These are phyloP conservation scores for Lachnellula subtilissima DNA, from an alignment of 2,329 filamentous ascomycete genomes.

Conservation along the genomic window DNA sequence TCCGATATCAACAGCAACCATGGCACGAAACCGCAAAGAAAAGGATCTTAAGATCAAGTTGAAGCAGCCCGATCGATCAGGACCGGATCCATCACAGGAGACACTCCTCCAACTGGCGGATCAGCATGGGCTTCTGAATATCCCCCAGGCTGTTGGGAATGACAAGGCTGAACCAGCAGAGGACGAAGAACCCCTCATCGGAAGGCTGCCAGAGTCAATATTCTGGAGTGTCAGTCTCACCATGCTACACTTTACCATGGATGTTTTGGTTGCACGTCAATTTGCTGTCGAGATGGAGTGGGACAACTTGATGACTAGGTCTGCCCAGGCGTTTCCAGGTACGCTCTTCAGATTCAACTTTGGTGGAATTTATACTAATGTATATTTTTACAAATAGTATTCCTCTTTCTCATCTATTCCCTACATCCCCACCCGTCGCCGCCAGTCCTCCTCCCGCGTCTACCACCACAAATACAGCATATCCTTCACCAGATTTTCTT, in stretches of 20 bases:
- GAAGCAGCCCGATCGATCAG: slow-evolving; percentile 63
- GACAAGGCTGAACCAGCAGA: slow-evolving; percentile 26
- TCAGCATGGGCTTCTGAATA: slow-evolving; percentile 48
- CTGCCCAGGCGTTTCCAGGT: slow-evolving; percentile 51
- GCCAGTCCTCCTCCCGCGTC: slow-evolving; percentile 44
- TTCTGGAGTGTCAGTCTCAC: slow-evolving; percentile 59
- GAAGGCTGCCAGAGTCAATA: slow-evolving; percentile 41
- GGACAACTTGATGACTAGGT: slow-evolving; percentile 46
- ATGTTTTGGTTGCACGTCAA: slow-evolving; percentile 74
- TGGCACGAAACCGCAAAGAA: slow-evolving; percentile 48
- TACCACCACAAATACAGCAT: slow-evolving; percentile 43
- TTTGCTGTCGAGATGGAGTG: slow-evolving; percentile 65
- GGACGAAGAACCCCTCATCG: slow-evolving; percentile 23
- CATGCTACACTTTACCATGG: slow-evolving; percentile 72
- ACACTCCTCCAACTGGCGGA: slow-evolving; percentile 72
- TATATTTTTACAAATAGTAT: slow-evolving; percentile 30
- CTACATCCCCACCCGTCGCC: slow-evolving; percentile 37
- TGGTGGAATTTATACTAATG: background rate
- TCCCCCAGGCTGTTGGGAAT: slow-evolving; percentile 3
- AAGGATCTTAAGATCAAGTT: slow-evolving; percentile 52
- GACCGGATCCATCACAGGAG: slow-evolving; percentile 49
- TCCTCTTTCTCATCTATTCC: slow-evolving; percentile 30
- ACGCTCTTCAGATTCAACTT: slow-evolving; percentile 20
- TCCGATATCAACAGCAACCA: slow-evolving; percentile 7
- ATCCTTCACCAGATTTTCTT: slow-evolving; percentile 58